These are phyloP conservation scores for Alternaria sp. DNA, from an alignment of 2,329 filamentous ascomycete genomes.

Conservation along the genomic window DNA sequence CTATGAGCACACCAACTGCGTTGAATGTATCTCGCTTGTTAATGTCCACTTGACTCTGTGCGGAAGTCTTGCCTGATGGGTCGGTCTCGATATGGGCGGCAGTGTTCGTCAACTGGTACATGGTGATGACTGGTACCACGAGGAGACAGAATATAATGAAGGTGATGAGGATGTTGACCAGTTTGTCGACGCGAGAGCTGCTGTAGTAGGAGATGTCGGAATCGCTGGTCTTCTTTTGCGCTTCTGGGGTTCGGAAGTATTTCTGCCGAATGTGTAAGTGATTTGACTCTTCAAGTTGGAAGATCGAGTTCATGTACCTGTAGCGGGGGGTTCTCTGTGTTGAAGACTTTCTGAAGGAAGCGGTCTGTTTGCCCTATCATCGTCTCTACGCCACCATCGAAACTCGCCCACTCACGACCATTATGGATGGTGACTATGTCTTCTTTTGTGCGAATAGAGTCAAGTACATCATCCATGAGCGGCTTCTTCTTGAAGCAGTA, in stretches of 20 bases:
- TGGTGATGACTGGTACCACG: constrained; percentile 49
- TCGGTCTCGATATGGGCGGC: neutral
- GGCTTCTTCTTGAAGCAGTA: constrained; percentile 48
- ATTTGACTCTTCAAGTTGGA: neutral
- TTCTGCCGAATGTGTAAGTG: constrained; percentile 23
- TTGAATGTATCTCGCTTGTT: constrained; percentile 44
- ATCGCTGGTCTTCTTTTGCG: constrained; percentile 47
- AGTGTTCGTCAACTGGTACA: constrained; percentile 48
- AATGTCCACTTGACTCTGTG: neutral
- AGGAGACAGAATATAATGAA: constrained; percentile 53
- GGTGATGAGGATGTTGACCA: constrained; percentile 53
- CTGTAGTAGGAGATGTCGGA: constrained; percentile 47
- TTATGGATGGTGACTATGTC: constrained; percentile 49
- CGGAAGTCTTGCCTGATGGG: neutral
- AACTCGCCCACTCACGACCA: constrained; percentile 51
- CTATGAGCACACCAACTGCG: constrained; percentile 51
- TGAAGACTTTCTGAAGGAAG: constrained; percentile 29
- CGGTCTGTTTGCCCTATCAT: constrained; percentile 37
- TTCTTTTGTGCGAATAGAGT: constrained; percentile 50
- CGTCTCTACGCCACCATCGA: constrained; percentile 50
- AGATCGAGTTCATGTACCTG: constrained; percentile 18
- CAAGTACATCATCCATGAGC: constrained; percentile 44
- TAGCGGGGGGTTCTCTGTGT: constrained; percentile 29
- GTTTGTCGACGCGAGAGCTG: constrained; percentile 45
- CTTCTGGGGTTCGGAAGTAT: constrained; percentile 49